phyloP scores from a whole-genome alignment of 2,329 filamentous ascomycete species.

The Plenodomus tracheiphilus region DNA sequence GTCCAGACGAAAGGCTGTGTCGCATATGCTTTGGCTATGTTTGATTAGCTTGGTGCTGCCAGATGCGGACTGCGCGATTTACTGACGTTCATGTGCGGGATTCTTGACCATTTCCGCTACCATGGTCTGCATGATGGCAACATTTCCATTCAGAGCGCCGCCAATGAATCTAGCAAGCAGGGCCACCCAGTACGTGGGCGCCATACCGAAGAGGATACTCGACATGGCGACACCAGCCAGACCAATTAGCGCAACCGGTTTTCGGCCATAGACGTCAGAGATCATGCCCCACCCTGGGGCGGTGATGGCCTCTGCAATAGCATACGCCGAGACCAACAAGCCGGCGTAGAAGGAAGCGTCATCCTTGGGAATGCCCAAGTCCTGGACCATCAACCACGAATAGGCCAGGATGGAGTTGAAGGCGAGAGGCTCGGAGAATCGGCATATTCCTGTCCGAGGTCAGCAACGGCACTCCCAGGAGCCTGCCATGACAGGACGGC shows the following conservation, averaged over 20 bases:
- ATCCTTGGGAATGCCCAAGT: conserved; percentile 41
- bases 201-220: conserved; percentile 80
- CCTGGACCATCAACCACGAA: conserved; percentile 43
- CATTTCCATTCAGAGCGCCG: conserved; percentile 86
- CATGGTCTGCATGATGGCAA: conserved; percentile 89
- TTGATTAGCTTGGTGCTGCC: conserved; percentile 8
- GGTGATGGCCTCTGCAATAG: conserved; percentile 81
- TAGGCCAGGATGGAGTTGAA: conserved; percentile 95
- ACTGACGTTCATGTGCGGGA: conserved; percentile 85
- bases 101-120: conserved; percentile 87
- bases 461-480: conserved; percentile 21
- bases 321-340: conserved; percentile 81
- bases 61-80: neutral
- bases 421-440: conserved; percentile 88
- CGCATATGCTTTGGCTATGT: conserved; percentile 76
- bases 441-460: conserved; percentile 73
- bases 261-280: conserved; percentile 46
- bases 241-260: conserved; percentile 47
- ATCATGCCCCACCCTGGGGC: conserved; percentile 63
- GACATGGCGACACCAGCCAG: conserved; percentile 81
- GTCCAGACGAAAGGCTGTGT: conserved; percentile 95
- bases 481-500: conserved; percentile 16
- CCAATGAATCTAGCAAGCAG: conserved; percentile 75
- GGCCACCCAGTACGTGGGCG: conserved; percentile 81
- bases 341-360: conserved; percentile 83